Conservation (phyloP, 2,329 filamentous ascomycete species). For the Ustilaginoidea virens region DNA sequence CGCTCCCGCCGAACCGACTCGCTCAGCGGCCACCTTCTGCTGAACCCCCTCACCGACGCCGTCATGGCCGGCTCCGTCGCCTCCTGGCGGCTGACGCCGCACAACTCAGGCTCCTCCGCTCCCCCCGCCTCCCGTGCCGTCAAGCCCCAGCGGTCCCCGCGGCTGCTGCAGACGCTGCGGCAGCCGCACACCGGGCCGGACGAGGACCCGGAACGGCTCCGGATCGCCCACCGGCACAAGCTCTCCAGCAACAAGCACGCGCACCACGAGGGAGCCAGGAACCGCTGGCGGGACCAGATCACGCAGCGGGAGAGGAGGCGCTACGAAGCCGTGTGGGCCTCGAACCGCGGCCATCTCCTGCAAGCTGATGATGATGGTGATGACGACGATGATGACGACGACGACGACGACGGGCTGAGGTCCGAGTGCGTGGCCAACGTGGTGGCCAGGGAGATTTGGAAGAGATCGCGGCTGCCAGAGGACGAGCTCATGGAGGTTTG, state of each 20-base stretch:
- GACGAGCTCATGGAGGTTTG: conserved; percentile 63
- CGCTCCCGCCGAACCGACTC: conserved; percentile 12
- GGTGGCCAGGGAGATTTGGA: conserved; percentile 63
- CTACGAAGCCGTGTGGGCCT: conserved; percentile 76
- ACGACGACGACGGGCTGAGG: conserved; percentile 11
- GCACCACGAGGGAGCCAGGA: conserved; percentile 61
- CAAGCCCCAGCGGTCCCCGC: conserved; percentile 29
- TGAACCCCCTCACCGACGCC: conserved; percentile 55
- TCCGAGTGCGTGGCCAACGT: conserved; percentile 47
- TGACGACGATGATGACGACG: conserved; percentile 4
- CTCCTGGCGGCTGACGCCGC: conserved; percentile 36
- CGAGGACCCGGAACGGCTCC: conserved; percentile 37
- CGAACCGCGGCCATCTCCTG: conserved; percentile 50
- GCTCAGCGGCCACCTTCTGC: conserved; percentile 27
- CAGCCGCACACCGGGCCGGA: conserved; percentile 33
- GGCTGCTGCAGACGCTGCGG: conserved; percentile 52
- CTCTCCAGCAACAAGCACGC: conserved; percentile 45
- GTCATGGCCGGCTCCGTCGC: conserved; percentile 64
- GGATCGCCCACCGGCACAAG: conserved; percentile 31
- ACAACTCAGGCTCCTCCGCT: conserved; percentile 22
- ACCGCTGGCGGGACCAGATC: conserved; percentile 62
- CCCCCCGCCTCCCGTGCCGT: conserved; percentile 21
- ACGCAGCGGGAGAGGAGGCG: conserved; percentile 59
- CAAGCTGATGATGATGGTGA: conserved; percentile 8
- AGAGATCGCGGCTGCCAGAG: conserved; percentile 47